These are phyloP conservation scores for Gossypioides kirkii DNA, from an alignment of 345 rosid genomes.

Conservation along the genomic window DNA sequence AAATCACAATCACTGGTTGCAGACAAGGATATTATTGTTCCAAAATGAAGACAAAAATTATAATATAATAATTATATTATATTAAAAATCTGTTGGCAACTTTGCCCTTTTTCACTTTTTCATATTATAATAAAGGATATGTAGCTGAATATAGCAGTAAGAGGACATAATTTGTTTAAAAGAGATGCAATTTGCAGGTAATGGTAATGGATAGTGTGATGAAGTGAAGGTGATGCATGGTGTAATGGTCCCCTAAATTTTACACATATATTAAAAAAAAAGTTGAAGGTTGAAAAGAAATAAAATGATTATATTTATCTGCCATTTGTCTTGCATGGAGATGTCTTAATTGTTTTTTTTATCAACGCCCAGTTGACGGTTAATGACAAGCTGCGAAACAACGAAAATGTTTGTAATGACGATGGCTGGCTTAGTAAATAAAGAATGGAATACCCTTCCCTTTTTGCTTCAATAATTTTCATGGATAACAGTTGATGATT, in stretches of 20 bases:
- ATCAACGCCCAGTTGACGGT: background rate
- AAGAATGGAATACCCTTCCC: background rate
- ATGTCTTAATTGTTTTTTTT: background rate
- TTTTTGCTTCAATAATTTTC: slow-evolving; percentile 5
- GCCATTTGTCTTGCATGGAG: background rate
- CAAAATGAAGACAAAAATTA: background rate
- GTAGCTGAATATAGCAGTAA: background rate
- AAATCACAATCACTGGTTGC: background rate
- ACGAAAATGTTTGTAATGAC: background rate
- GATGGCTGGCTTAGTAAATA: no score
- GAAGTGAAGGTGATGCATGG: background rate
- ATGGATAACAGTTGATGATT: background rate
- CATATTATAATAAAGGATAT: background rate
- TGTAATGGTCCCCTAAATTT: background rate
- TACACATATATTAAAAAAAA: no score
- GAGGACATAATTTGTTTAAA: background rate
- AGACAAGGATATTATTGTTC: slow-evolving; percentile 5
- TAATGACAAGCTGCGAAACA: background rate
- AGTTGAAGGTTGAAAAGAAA: background rate
- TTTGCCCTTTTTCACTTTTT: background rate
- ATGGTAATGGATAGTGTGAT: background rate
- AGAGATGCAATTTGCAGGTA: background rate
- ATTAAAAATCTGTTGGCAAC: background rate
- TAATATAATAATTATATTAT: background rate
- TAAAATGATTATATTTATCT: background rate